phyloP scores from a whole-genome alignment of 202 grass and related monocot species.

The Alloteropsis angusta region DNA sequence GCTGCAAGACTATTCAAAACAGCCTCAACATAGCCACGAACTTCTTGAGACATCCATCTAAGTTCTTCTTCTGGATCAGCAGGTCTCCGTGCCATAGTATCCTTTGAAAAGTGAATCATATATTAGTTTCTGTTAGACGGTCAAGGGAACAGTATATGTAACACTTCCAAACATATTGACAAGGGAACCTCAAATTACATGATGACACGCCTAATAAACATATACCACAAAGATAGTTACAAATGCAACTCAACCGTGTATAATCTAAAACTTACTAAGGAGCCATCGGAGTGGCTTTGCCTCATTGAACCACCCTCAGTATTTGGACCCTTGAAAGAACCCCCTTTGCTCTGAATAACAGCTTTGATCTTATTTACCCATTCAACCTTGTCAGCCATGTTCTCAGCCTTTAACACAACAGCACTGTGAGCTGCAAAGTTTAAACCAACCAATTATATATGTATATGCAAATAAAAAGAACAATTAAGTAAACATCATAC shows the following conservation, averaged over 20 bases:
- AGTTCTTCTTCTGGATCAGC: constrained; percentile 99
- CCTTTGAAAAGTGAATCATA: constrained; percentile 34
- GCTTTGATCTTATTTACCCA: constrained; percentile 89
- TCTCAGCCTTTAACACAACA: constrained; percentile 92
- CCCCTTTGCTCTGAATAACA: constrained; percentile 76
- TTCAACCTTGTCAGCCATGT: constrained; percentile 73
- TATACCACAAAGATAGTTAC: neutral
- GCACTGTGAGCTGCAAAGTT: constrained; percentile 71
- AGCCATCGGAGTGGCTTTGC: constrained; percentile 75
- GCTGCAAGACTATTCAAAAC: constrained; percentile 95
- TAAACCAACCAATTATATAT: neutral
- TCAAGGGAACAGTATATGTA: neutral
- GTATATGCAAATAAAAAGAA: neutral
- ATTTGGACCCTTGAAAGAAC: constrained; percentile 48
- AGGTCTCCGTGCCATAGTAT: constrained; percentile 60
- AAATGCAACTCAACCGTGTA: neutral
- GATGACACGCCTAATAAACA: neutral
- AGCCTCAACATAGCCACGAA: constrained; percentile 94
- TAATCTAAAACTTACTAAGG: constrained; percentile 53
- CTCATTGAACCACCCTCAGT: constrained; percentile 55
- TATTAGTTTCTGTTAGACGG: constrained; percentile 6
- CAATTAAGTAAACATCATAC: neutral
- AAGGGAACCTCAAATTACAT: neutral
- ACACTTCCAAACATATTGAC: neutral
- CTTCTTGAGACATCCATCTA: constrained; percentile 99